Evolutionary conservation across 331 rosid genomes (phyloP).

Genomic region (Malus hybrid): DNA sequence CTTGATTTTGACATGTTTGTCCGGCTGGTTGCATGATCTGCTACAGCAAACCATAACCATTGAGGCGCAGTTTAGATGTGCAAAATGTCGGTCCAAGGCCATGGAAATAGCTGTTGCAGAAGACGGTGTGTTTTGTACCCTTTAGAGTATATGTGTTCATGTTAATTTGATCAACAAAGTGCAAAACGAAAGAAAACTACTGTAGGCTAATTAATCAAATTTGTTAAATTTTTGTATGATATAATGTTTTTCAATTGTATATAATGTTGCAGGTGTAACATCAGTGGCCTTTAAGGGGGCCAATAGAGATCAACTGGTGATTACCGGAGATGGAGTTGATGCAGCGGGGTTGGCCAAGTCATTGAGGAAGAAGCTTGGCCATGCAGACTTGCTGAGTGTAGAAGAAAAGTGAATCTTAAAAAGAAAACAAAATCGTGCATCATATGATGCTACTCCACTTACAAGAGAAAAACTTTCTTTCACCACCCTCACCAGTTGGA

Average conservation of each 20-base stretch:
- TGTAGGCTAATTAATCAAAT: no score
- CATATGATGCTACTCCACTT: not conserved
- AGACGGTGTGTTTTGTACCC: not conserved
- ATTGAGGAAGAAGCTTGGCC: conserved; percentile 38
- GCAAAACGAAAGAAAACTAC: no score
- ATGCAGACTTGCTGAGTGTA: conserved; percentile 35
- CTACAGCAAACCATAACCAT: conserved; percentile 3
- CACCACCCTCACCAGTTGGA: not conserved
- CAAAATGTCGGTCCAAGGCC: conserved; percentile 25
- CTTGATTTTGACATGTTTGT: not conserved
- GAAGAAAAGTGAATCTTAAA: conserved; percentile 1
- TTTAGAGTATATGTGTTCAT: not conserved
- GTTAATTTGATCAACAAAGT: no score
- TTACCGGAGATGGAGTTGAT: conserved; percentile 52
- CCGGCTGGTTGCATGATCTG: not conserved
- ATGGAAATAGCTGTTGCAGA: conserved; percentile 21
- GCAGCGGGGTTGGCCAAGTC: conserved; percentile 24
- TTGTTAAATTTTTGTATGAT: not conserved
- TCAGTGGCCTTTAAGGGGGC: conserved; percentile 30
- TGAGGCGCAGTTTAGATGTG: conserved; percentile 7
- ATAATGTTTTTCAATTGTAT: not conserved
- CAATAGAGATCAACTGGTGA: conserved; percentile 32
- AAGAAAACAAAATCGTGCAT: not conserved
- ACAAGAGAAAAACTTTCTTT: not conserved
- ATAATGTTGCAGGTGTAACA: conserved; percentile 26